Base-by-base conservation (phyloP, 371 early-diverging fungal genomes). In the Mortierella sp. region DNA sequence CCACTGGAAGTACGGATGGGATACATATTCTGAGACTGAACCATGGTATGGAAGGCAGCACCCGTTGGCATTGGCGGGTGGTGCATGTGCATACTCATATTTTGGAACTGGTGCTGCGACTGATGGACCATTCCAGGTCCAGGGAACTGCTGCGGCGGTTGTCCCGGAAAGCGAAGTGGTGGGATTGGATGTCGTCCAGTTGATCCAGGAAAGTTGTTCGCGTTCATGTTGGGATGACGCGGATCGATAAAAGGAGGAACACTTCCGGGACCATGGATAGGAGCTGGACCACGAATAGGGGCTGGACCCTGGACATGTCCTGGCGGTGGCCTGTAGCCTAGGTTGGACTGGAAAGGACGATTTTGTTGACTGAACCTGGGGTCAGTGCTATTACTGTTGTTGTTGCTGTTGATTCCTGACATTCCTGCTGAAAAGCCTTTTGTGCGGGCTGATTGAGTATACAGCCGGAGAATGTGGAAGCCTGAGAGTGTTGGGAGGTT, bases 1-100 rank as follows among this genome's bases (percentile, higher is more conserved):
- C 32, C 53, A 50, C 37, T 43, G 27, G 24, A 17, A 9, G 62
- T 65, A n/a, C 60, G 62, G 27, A 54, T 34, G 5, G 70, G 63
- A 24, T 55, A 48, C 50, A 66, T 62, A 37, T 70, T 61, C 44
- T 70, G 70, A 15, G 54, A 32, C 32, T 78, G 70, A 1, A 30
- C 52, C 41, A 54, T 47, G 26, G 56, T 27, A 30, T 66, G 60
- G 34, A 62, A 55, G n/a, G 54, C 59, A 3, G 61, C 30, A 7
- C 65, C 70, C 6, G 64, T 49, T 14, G 62, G 67, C 24, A 50
- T 14, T 12, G 56, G 47, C 17, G 66, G 73, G 28, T 41, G 78
- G 50, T 65, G 66, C 3, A 54, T 70, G 62, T n/a, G 55, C 44
- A 39, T 60, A 50, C 24, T 54, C 15, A 63, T 30, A 14, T 43